Evolutionary conservation across 148 eudicot genomes (phyloP).

Genomic region (Rheum nobile): DNA sequence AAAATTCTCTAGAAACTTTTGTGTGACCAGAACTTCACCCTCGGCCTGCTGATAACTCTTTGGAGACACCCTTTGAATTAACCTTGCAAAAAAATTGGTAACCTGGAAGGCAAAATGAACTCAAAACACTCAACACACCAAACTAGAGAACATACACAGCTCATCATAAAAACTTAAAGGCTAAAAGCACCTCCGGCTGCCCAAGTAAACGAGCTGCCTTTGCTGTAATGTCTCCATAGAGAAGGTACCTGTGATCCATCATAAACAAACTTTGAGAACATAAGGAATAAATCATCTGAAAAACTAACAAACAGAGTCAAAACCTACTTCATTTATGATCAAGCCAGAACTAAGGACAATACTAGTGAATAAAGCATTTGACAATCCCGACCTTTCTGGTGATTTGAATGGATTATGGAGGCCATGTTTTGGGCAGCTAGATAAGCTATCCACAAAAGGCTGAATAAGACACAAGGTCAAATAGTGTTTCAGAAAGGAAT

Average conservation of each 20-base stretch:
- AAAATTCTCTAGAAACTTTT: conserved; percentile 88
- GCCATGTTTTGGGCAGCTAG: conserved; percentile 93
- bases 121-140: conserved; percentile 2
- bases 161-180: not conserved
- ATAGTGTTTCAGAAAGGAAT: not conserved
- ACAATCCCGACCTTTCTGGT: conserved; percentile 68
- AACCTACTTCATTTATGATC: not conserved
- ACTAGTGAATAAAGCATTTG: conserved; percentile 1
- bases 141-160: not conserved
- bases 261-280: not conserved
- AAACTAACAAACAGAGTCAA: not conserved
- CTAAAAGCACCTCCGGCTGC: conserved; percentile 56
- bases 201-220: conserved; percentile 86
- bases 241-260: conserved; percentile 59
- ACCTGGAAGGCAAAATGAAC: conserved; percentile 29
- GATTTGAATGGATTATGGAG: conserved; percentile 91
- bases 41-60: conserved; percentile 90
- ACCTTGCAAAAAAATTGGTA: conserved; percentile 65
- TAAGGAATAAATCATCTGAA: not conserved
- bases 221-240: conserved; percentile 71
- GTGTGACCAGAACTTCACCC: conserved; percentile 80
- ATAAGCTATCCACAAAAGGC: conserved; percentile 97
- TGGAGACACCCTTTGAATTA: conserved; percentile 91
- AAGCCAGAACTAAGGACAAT: not conserved
- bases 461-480: conserved; percentile 20